Evolutionary conservation across 163 green algal genomes (phyloP).

Genomic region (Chlamydomonas reinhardtii): DNA sequence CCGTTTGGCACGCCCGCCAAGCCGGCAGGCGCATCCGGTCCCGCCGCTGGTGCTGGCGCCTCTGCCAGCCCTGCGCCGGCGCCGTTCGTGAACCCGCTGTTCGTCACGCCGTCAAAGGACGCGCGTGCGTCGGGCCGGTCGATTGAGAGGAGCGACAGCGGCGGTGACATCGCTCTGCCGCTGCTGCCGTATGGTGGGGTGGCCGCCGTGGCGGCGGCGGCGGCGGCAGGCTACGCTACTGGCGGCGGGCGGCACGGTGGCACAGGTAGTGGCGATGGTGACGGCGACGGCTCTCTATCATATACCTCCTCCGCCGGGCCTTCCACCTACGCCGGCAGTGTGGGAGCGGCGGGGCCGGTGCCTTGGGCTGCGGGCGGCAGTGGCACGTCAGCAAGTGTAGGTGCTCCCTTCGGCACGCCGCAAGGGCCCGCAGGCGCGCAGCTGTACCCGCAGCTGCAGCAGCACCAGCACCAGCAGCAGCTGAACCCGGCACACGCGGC

Average conservation of each 20-base stretch:
- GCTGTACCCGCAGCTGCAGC: neutral
- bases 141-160: neutral
- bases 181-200: neutral
- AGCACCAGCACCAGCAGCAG: neutral
- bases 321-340: neutral
- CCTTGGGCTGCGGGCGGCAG: too few relatives aligned
- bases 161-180: neutral
- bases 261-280: neutral
- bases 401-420: neutral
- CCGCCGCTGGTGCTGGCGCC: neutral
- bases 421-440: neutral
- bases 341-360: too few relatives aligned
- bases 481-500: too few relatives aligned
- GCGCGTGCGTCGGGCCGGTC: neutral
- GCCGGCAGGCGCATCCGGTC: too few relatives aligned
- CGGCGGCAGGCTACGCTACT: neutral
- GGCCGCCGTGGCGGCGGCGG: neutral
- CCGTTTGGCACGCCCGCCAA: neutral
- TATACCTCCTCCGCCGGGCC: neutral
- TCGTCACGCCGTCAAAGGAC: neutral
- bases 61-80: neutral
- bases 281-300: neutral
- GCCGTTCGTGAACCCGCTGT: constrained; percentile 17
- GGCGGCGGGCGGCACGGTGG: too few relatives aligned
- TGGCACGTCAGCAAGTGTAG: too few relatives aligned